Conservation (phyloP, 257 asterid species). For the Solanum lignicaule region DNA sequence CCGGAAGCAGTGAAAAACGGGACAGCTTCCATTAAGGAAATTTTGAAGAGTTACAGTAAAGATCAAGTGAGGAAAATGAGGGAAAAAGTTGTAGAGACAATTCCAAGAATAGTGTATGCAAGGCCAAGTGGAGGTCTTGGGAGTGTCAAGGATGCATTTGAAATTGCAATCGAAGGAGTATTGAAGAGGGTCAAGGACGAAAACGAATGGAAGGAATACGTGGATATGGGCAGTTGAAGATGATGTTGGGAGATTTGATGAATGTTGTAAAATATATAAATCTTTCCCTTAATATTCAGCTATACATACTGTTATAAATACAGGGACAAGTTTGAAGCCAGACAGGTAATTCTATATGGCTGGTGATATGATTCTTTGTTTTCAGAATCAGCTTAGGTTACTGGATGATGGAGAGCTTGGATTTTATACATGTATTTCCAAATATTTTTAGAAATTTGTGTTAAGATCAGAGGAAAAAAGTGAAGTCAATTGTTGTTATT, state of each 20-base stretch:
- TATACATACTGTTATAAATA: neutral
- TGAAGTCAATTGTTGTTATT: neutral
- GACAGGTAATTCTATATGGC: neutral
- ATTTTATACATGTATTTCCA: neutral
- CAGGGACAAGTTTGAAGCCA: neutral
- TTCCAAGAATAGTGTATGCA: constrained; percentile 57
- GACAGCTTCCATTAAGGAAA: constrained; percentile 33
- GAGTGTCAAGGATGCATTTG: constrained; percentile 68
- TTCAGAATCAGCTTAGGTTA: neutral
- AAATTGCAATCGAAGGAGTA: constrained; percentile 75
- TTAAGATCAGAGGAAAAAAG: neutral
- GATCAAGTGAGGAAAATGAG: constrained; percentile 58
- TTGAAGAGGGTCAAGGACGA: constrained; percentile 70
- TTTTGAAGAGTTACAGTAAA: constrained; percentile 34
- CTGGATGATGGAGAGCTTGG: neutral
- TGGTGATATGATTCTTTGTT: neutral
- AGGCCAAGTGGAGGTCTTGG: constrained; percentile 40
- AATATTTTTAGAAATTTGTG: neutral
- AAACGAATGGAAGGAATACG: constrained; percentile 60
- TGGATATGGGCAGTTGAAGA: constrained; percentile 4
- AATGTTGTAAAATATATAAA: neutral
- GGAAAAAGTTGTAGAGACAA: constrained; percentile 62
- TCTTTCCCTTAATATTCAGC: neutral
- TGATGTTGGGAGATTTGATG: neutral
- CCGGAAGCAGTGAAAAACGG: constrained; percentile 53